These are phyloP conservation scores for Pachyrhizus erosus DNA, from an alignment of 306 rosid species.

Conservation along the genomic window DNA sequence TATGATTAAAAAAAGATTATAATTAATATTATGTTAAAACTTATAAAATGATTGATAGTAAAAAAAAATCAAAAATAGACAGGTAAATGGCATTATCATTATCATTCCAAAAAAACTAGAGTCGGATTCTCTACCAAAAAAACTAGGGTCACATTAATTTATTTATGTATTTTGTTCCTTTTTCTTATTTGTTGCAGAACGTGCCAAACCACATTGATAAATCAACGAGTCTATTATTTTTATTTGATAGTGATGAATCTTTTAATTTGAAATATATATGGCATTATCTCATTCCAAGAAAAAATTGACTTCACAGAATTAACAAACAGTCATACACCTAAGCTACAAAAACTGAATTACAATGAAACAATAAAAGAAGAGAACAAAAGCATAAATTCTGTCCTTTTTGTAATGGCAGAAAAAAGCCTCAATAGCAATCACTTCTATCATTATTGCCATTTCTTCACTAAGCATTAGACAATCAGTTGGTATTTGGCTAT, in stretches of 20 bases:
- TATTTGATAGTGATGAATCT: neutral
- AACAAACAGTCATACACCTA: neutral
- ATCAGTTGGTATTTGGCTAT: conserved; percentile 16
- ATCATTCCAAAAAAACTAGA: neutral
- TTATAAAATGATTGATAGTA: no score
- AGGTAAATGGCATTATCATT: no score
- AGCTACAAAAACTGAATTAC: neutral
- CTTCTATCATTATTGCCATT: conserved; percentile 8
- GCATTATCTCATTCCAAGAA: neutral
- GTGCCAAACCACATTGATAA: conserved; percentile 13
- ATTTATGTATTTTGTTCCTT: neutral
- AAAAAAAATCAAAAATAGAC: no score
- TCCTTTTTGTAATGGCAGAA: neutral
- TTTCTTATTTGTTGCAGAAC: neutral
- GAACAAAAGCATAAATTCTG: neutral
- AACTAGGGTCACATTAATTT: neutral
- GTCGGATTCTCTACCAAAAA: no score
- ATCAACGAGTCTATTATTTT: neutral
- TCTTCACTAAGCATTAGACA: conserved; percentile 14
- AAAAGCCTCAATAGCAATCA: neutral
- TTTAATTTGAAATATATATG: neutral
- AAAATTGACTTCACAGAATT: neutral
- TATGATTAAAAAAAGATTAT: no score
- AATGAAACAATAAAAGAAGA: conserved; percentile 10
- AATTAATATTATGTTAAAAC: no score